A percentile compares a stretch with the other conserved stretches of the same genome.
Evolutionary conservation across 176 grass and related monocot genomes (phyloP).

Genomic region (Eleusine indica): DNA sequence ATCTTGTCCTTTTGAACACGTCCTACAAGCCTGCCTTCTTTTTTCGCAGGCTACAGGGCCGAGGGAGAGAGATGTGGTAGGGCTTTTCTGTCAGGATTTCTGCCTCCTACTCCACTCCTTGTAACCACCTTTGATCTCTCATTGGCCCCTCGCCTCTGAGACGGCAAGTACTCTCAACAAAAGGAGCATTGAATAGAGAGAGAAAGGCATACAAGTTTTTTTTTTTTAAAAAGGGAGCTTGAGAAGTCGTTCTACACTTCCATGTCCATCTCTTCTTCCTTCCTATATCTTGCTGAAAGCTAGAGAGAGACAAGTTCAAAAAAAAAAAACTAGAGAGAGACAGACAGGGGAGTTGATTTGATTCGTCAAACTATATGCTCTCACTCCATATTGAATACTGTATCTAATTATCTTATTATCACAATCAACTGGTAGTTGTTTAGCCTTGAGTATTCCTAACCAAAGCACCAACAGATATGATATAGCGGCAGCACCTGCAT

Average conservation of each 20-base stretch:
- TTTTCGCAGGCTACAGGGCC: conserved; percentile 32
- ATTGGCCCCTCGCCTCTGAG: conserved; percentile 79
- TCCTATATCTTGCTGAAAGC: neutral
- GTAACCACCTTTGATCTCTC: conserved; percentile 68
- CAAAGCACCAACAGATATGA: conserved; percentile 40
- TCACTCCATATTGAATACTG: conserved; percentile 13
- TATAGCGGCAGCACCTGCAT: conserved; percentile 4
- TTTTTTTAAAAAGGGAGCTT: conserved; percentile 3
- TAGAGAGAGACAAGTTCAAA: too few relatives aligned
- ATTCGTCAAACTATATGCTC: conserved; percentile 49
- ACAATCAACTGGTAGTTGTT: conserved; percentile 30
- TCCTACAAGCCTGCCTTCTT: conserved; percentile 47
- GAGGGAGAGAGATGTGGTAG: conserved; percentile 39
- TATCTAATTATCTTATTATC: conserved; percentile 8
- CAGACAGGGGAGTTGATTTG: neutral
- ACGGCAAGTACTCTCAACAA: conserved; percentile 77
- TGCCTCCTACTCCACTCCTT: conserved; percentile 59
- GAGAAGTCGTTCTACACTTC: conserved; percentile 54
- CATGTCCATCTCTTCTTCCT: conserved; percentile 9
- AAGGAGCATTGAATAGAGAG: conserved; percentile 69
- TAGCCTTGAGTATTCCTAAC: conserved; percentile 33
- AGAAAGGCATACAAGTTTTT: conserved; percentile 40
- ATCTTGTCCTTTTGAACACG: conserved; percentile 81
- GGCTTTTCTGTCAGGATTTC: conserved; percentile 57
- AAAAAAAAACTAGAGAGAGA: neutral